Evolutionary conservation across 768 basidiomycete species (phyloP), one percentile per base, ranked within the genome.

Genomic region (Lentinula detonsa): DNA sequence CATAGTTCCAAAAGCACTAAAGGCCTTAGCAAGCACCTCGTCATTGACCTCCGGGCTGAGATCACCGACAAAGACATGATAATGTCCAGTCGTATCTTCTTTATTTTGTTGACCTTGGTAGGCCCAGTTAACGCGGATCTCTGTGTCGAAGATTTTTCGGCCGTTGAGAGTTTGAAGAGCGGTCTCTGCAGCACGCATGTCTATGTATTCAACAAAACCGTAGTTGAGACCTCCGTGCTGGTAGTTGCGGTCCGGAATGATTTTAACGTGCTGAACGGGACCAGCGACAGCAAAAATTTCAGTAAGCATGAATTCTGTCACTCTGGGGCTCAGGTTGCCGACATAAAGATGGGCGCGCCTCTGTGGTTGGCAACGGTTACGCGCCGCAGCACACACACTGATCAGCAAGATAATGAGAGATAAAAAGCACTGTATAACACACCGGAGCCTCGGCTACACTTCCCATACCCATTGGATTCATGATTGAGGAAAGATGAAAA

Each of bases 161-260:
- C 97, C 97, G 73, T 98, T 98, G 69, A 99, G 85, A 48, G 97
- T 98, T 76, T 95, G 91, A 39, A 99, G 81, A n/a, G 97, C 97
- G 54, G 97, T 98, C 77, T 99, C 97, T 40, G 97, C 97, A 40
- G 95, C 93, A 65, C 93, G 90, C 92, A 98, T 95, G 74, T 98
- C 95, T 74, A 93, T 89, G 78, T 98, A 99, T 76, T 99, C 97
- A 74, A 98, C 95, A 76, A 95, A 99, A 68, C 97, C 97, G 71
- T 98, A 99, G 81, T 98, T 98, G 75, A 97, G 89, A 63, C 97
- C 97, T 60, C 95, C 97, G 72, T 99, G 97, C 75, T 98, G 95
- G 74, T 95, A 98, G 81, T 97, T 98, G 68, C 95, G 88, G 80
- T 99, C 97, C 34, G 96, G 96, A 74, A 99, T 98, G 75, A 99